Conservation (phyloP, 2,329 filamentous ascomycete species). For the Verticillium albo-atrum region DNA sequence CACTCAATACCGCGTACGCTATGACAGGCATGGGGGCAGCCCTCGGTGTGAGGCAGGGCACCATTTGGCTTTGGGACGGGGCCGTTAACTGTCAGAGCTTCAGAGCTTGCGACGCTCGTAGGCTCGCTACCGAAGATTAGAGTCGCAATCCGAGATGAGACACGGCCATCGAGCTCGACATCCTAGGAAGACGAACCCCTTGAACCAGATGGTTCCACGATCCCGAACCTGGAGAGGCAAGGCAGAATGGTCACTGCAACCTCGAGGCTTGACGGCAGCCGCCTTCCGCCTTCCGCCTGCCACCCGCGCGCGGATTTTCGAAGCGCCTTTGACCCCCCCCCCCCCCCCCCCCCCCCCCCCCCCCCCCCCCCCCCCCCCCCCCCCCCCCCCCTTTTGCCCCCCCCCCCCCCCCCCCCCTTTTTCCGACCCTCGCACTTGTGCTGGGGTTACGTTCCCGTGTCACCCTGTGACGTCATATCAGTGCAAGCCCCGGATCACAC, state of each 20-base stretch:
- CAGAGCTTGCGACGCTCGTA: neutral
- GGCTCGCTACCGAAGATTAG: neutral
- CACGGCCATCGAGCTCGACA: neutral
- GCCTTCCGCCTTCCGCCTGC: neutral
- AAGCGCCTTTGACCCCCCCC: neutral
- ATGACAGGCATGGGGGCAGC: neutral
- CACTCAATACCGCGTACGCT: neutral
- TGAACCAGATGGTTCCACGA: neutral
- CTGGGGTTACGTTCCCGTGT: neutral
- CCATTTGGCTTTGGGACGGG: neutral
- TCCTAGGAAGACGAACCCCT: neutral
- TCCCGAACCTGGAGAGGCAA: neutral
- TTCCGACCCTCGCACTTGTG: neutral
- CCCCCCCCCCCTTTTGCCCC: too few species aligned
- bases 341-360: neutral
- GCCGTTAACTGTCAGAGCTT: neutral
- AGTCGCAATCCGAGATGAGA: neutral
- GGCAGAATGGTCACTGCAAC: neutral
- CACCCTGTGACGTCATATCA: neutral
- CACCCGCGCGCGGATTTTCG: neutral
- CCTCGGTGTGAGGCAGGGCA: neutral
- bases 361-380: neutral
- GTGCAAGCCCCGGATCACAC: neutral
- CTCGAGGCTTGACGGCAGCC: neutral
- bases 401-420: too few species aligned